Conservation (phyloP, 768 basidiomycete genomes). For the Russula brevipes region DNA sequence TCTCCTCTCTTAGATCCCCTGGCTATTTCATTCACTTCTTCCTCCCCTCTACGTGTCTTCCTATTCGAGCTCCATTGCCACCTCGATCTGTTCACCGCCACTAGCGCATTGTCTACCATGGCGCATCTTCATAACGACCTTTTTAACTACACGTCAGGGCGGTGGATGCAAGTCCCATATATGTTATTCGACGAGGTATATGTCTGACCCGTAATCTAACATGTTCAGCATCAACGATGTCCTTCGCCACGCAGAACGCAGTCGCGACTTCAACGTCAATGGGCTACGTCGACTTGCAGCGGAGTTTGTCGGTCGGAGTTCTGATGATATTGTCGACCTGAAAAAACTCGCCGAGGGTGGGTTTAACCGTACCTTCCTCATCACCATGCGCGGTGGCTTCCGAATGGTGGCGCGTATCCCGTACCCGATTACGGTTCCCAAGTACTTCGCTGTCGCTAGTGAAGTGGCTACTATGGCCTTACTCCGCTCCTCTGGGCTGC, state of each 20-base stretch:
- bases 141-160: constrained; percentile 30
- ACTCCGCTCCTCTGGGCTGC: constrained; percentile 31
- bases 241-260: constrained; percentile 46
- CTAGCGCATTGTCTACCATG: background rate
- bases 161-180: constrained; percentile 28
- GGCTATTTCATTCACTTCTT: too few relatives aligned
- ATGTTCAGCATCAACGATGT: constrained; percentile 27
- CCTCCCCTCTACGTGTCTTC: background rate
- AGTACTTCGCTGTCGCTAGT: constrained; percentile 31
- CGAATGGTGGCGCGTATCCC: constrained; percentile 29
- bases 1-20: too few relatives aligned
- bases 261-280: constrained; percentile 38
- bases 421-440: constrained; percentile 23
- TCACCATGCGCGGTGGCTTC: constrained; percentile 28
- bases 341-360: constrained; percentile 42
- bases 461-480: constrained; percentile 32
- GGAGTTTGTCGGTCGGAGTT: constrained; percentile 36
- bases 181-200: constrained; percentile 12
- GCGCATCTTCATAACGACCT: constrained; percentile 18
- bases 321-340: constrained; percentile 36
- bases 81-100: background rate
- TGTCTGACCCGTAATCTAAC: constrained; percentile 8
- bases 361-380: constrained; percentile 32
- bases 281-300: constrained; percentile 43
- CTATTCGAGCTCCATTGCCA: background rate